These are phyloP conservation scores for Trichosporon coremiiforme DNA, from an alignment of 1,284 basidiomycete species.

Conservation along the genomic window DNA sequence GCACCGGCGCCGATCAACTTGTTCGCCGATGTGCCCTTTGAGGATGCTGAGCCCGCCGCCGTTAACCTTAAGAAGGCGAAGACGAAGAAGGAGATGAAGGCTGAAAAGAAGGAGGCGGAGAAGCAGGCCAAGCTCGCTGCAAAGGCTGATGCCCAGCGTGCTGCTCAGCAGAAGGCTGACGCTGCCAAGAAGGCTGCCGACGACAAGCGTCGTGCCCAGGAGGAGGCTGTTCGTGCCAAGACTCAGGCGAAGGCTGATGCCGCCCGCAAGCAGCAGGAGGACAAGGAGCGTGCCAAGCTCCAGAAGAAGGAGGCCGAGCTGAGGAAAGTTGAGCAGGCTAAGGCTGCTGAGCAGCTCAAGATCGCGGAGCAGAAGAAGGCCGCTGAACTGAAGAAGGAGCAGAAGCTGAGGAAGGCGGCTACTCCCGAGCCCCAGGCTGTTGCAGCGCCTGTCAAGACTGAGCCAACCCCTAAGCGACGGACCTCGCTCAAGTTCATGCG, in stretches of 20 bases:
- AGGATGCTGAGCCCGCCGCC: conserved; percentile 13
- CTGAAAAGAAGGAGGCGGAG: conserved; percentile 60
- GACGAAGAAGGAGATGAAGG: conserved; percentile 73
- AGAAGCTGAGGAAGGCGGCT: conserved; percentile 9
- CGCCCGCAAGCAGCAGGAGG: conserved; percentile 30
- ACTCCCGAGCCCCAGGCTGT: not conserved
- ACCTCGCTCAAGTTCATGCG: conserved; percentile 11
- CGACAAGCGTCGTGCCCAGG: conserved; percentile 29
- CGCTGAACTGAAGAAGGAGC: not conserved
- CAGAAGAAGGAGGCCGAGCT: conserved; percentile 22
- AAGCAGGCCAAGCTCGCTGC: conserved; percentile 28
- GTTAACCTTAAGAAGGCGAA: conserved; percentile 51
- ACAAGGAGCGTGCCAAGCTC: conserved; percentile 32
- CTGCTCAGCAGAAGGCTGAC: conserved; percentile 32
- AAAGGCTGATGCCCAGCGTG: conserved; percentile 26
- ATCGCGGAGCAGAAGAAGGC: conserved; percentile 6
- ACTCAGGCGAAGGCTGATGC: conserved; percentile 30
- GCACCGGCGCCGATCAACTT: not conserved
- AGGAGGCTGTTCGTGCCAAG: conserved; percentile 30
- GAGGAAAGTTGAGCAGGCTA: not conserved
- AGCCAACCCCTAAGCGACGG: not conserved
- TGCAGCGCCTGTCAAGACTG: not conserved
- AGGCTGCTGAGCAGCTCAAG: conserved; percentile 15
- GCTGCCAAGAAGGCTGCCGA: conserved; percentile 28
- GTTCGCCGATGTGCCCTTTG: not conserved